These are phyloP conservation scores for Psilocybe cubensis DNA, from an alignment of 768 basidiomycete genomes.

Conservation along the genomic window DNA sequence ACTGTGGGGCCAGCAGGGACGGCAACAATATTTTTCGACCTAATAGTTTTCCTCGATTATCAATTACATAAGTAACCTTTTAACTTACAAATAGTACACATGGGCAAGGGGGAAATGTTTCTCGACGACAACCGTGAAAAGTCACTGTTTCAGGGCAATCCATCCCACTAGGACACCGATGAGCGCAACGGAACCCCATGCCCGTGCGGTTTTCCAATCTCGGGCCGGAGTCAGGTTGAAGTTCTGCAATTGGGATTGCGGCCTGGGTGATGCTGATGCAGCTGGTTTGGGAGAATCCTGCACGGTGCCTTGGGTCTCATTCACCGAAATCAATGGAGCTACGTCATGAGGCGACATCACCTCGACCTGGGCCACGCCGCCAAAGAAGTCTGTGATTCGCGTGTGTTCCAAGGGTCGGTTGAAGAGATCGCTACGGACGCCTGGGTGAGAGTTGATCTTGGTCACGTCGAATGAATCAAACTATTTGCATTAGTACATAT, in stretches of 20 bases:
- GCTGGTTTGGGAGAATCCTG: not conserved
- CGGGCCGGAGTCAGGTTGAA: not conserved
- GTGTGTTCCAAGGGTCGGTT: constrained; percentile 60
- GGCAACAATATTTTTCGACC: not conserved
- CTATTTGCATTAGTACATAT: constrained; percentile 39
- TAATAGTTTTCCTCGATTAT: not conserved
- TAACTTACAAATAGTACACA: not conserved
- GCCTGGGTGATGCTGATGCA: not conserved
- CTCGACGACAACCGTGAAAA: not conserved
- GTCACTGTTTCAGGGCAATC: constrained; percentile 18
- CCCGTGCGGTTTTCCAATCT: constrained; percentile 22
- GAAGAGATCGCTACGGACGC: constrained; percentile 89
- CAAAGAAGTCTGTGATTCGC: constrained; percentile 84
- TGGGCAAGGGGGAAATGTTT: too few relatives aligned
- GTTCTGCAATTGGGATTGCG: not conserved
- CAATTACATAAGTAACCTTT: not conserved
- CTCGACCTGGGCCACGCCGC: constrained; percentile 86
- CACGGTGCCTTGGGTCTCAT: not conserved
- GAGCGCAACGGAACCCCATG: constrained; percentile 33
- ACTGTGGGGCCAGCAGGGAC: not conserved
- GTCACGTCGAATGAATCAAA: constrained; percentile 78
- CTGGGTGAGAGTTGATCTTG: constrained; percentile 83
- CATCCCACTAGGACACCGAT: constrained; percentile 34
- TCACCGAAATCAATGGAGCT: not conserved
- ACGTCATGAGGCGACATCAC: constrained; percentile 34